Evolutionary conservation across 257 asterid genomes (phyloP).

Genomic region (Plectranthus barbatus): DNA sequence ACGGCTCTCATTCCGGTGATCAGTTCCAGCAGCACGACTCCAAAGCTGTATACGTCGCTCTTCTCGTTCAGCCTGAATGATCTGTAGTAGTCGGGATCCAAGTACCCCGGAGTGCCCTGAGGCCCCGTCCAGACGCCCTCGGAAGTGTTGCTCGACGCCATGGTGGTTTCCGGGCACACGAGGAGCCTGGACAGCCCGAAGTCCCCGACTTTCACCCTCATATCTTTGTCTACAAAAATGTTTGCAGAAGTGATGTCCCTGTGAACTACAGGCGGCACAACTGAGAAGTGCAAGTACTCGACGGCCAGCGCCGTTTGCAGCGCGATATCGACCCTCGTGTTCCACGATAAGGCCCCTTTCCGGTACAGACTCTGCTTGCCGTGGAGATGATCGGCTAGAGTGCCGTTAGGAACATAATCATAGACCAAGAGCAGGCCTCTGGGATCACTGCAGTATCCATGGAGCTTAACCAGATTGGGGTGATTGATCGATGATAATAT

Average conservation of each 20-base stretch:
- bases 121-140: constrained; percentile 96
- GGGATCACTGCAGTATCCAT: constrained; percentile 95
- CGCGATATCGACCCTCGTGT: constrained; percentile 67
- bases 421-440: constrained; percentile 80
- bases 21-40: constrained; percentile 64
- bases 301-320: constrained; percentile 67
- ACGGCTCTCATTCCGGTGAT: constrained; percentile 90
- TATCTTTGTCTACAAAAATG: constrained; percentile 75
- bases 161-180: constrained; percentile 42
- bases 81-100: constrained; percentile 80
- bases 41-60: too few relatives aligned
- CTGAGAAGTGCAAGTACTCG: constrained; percentile 80
- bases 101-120: constrained; percentile 91
- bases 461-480: constrained; percentile 79
- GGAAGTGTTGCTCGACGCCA: constrained; percentile 31
- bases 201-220: constrained; percentile 85
- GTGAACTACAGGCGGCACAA: constrained; percentile 79
- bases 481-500: constrained; percentile 73
- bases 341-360: constrained; percentile 51
- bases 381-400: constrained; percentile 83
- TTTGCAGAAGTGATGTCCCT: constrained; percentile 82
- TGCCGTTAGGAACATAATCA: constrained; percentile 86
- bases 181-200: constrained; percentile 84
- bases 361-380: constrained; percentile 36
- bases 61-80: constrained; percentile 81